Conservation (phyloP, 805 yeast species). For the Cyberlindnera lachancei region DNA sequence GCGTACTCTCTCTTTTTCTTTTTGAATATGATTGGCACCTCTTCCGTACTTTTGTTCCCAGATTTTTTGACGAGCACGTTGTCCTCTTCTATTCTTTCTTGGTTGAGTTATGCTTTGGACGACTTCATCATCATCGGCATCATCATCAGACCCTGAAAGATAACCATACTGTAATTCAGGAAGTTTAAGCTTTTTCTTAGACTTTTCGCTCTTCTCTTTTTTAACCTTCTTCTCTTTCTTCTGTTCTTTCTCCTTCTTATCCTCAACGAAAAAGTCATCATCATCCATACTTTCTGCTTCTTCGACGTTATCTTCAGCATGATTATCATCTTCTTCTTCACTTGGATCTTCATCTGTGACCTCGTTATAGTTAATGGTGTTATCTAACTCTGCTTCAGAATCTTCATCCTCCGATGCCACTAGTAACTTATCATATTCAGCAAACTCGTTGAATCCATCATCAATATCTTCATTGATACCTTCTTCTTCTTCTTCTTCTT, state of each 20-base stretch:
- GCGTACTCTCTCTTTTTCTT: slow-evolving; percentile 47
- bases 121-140: slow-evolving; percentile 50
- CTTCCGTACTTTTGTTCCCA: slow-evolving; percentile 90
- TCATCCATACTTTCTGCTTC: slow-evolving; percentile 17
- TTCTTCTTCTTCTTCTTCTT: slow-evolving; percentile 14
- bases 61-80: slow-evolving; percentile 91
- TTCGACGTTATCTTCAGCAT: slow-evolving; percentile 17
- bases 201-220: slow-evolving; percentile 16
- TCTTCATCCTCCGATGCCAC: slow-evolving; percentile 34
- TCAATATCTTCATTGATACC: slow-evolving; percentile 20
- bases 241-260: slow-evolving; percentile 15
- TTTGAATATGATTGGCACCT: slow-evolving; percentile 74
- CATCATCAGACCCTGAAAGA: slow-evolving; percentile 71
- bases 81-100: slow-evolving; percentile 91
- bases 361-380: slow-evolving; percentile 35
- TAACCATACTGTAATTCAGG: slow-evolving; percentile 79
- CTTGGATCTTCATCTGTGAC: slow-evolving; percentile 62
- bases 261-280: slow-evolving; percentile 27
- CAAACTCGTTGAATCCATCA: slow-evolving; percentile 19
- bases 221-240: slow-evolving; percentile 29
- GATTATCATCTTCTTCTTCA: slow-evolving; percentile 20
- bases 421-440: slow-evolving; percentile 31
- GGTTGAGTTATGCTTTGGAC: slow-evolving; percentile 46
- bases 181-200: slow-evolving; percentile 34
- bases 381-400: slow-evolving; percentile 22